Evolutionary conservation across 306 rosid genomes (phyloP).

Genomic region (Cucurbita pepo): DNA sequence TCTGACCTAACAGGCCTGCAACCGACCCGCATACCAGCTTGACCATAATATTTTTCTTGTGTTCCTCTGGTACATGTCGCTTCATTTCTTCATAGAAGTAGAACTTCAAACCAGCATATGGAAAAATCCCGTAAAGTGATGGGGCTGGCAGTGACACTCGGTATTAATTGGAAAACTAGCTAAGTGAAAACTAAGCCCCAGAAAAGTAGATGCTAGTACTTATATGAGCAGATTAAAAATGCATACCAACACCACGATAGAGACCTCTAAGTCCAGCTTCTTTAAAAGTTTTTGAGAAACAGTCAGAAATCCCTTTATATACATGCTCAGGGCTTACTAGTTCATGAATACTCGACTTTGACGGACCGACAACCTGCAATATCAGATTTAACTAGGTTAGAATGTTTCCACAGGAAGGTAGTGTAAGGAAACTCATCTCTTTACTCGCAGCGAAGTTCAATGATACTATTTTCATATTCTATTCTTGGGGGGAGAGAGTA

Average conservation of each 20-base stretch:
- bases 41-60: slow-evolving; percentile 49
- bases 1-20: slow-evolving; percentile 88
- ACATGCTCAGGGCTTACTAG: slow-evolving; percentile 29
- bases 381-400: neutral
- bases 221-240: slow-evolving; percentile 12
- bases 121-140: slow-evolving; percentile 86
- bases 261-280: slow-evolving; percentile 77
- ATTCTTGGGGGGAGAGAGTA: neutral
- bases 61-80: slow-evolving; percentile 67
- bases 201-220: slow-evolving; percentile 6
- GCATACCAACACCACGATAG: slow-evolving; percentile 85
- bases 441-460: neutral
- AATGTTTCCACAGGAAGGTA: neutral
- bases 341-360: slow-evolving; percentile 28
- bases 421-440: neutral
- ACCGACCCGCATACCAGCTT: slow-evolving; percentile 85
- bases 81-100: slow-evolving; percentile 94
- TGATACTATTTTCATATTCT: neutral
- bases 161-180: slow-evolving; percentile 8
- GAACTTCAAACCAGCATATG: slow-evolving; percentile 91
- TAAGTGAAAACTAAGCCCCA: slow-evolving; percentile 7
- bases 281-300: slow-evolving; percentile 61
- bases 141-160: slow-evolving; percentile 53
- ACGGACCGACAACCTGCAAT: slow-evolving; percentile 57
- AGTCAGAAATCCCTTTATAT: slow-evolving; percentile 67